A percentile compares a stretch with the other conserved stretches of the same genome.
Evolutionary conservation across 139 green algal species (phyloP).

Genomic region (Tetradesmus lagerheimii): DNA sequence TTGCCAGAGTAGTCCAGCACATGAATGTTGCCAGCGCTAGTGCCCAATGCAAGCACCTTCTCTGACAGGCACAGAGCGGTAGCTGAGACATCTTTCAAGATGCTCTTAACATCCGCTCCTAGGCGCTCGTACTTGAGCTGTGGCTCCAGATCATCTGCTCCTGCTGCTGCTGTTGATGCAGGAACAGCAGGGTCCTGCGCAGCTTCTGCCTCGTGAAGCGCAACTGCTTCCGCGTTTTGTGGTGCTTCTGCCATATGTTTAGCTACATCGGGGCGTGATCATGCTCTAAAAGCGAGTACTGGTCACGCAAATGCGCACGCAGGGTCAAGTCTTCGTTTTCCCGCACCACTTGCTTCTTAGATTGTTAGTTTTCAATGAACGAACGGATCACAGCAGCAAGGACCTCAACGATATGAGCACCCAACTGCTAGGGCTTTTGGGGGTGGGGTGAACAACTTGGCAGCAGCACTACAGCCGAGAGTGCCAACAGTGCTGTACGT

Average conservation of each 20-base stretch:
- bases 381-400: no score
- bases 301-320: neutral
- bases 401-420: no score
- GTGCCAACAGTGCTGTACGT: neutral
- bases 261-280: neutral
- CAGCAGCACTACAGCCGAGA: neutral
- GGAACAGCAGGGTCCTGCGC: no score
- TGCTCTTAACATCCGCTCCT: constrained; percentile 59
- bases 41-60: constrained; percentile 92
- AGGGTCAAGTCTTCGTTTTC: neutral
- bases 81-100: constrained; percentile 59
- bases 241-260: neutral
- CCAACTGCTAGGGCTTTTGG: neutral
- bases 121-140: constrained; percentile 85
- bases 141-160: constrained; percentile 78
- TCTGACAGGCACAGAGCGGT: constrained; percentile 82
- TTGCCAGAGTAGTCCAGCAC: constrained; percentile 92
- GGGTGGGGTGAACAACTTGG: neutral
- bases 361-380: no score
- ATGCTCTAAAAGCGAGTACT: neutral
- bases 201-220: neutral
- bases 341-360: neutral
- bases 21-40: constrained; percentile 76
- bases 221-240: neutral
- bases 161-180: constrained; percentile 7